Evolutionary conservation across 768 basidiomycete species (phyloP).

Genomic region (Trametes cinnabarina): DNA sequence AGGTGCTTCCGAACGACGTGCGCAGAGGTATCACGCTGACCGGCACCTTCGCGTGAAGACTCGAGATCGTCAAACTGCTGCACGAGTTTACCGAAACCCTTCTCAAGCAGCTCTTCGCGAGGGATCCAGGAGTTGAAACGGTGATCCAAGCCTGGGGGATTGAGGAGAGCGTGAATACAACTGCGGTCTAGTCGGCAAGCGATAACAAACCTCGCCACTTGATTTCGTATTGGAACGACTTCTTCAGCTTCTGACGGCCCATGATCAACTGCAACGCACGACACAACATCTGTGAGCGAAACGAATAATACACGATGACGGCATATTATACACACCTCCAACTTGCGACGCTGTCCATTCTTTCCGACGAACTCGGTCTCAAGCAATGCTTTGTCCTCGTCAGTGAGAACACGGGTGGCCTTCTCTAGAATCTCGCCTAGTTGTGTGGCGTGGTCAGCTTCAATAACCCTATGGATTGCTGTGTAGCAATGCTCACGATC

Average conservation of each 20-base stretch:
- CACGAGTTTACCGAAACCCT: constrained; percentile 86
- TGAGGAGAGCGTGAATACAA: background rate
- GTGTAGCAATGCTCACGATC: constrained; percentile 61
- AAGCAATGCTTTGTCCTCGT: constrained; percentile 74
- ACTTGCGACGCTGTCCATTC: constrained; percentile 85
- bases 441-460: constrained; percentile 1
- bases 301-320: background rate
- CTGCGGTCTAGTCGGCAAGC: background rate
- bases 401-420: constrained; percentile 84
- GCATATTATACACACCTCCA: constrained; percentile 61
- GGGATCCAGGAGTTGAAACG: constrained; percentile 90
- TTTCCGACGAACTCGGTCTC: constrained; percentile 89
- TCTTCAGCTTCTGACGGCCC: constrained; percentile 97
- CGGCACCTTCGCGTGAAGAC: constrained; percentile 93
- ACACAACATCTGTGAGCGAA: constrained; percentile 1
- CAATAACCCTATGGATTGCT: too few relatives aligned
- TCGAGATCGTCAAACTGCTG: constrained; percentile 97
- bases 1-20: constrained; percentile 86
- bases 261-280: constrained; percentile 59
- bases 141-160: constrained; percentile 57
- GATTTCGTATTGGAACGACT: constrained; percentile 90
- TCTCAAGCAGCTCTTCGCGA: constrained; percentile 79
- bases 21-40: constrained; percentile 79
- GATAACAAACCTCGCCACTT: constrained; percentile 60
- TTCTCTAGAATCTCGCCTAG: constrained; percentile 88